Base-by-base conservation (phyloP, 495 filamentous ascomycete genomes). In the Bathelium albidoporum region DNA sequence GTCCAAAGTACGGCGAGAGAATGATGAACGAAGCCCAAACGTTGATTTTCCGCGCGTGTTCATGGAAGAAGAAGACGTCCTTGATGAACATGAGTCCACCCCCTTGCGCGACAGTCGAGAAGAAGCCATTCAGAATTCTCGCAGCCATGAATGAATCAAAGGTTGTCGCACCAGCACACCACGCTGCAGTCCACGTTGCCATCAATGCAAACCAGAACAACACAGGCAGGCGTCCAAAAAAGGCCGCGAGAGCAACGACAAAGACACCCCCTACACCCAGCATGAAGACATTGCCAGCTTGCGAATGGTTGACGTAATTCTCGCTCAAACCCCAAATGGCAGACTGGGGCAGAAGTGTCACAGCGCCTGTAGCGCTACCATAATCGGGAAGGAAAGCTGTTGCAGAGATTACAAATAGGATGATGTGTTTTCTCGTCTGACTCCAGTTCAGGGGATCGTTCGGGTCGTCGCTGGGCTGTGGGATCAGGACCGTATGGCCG, bases 21-120 rank as follows among this genome's bases (percentile, higher is more conserved):
- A 82, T 74, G 59, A 82, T 75, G 32, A 76, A 75, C 24, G 66
- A 75, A 58, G 78, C 74, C 82, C 82, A 85, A 67, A 83, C 78
- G 69, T 86, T 85, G 71, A 87, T 87, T 69, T 85, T 85, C 12
- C 82, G 76, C 20, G 77, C 77, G 59, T 83, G 82, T 64, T 86
- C 83, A 64, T 87, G 83, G 71, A 86, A 80, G 76, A 83, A 87
- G 73, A 85, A 87, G 59, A 85, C 76, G 72, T 87, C 85, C 66
- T 86, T 83, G 67, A 87, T 80, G 68, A 81, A 84, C 75, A 85
- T 84, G 22, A 87, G 73, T 1, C 82, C 83, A 32, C 81, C 82
- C 67, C 74, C 78, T 70, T 82, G 78, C 0, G 74, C 77, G 1
- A 84, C 83, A 2, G 79, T 85, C 5, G 80, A 80, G 69, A 85